Base-by-base conservation (phyloP, 2,329 filamentous ascomycete species). In the Phialophora macrospora region DNA sequence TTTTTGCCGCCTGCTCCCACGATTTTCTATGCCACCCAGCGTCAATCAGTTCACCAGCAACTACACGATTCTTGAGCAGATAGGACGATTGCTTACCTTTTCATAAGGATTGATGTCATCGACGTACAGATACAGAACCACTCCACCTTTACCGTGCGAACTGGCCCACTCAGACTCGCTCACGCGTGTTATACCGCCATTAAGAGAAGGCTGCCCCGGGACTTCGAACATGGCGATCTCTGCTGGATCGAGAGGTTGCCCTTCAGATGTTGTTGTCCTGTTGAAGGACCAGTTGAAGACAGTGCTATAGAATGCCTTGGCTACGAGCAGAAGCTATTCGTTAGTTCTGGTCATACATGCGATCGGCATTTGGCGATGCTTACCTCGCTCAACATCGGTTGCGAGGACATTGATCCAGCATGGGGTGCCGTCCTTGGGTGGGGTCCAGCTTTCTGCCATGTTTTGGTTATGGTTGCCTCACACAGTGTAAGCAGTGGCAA, bases 351-450 rank as follows among this genome's bases (percentile, higher is more conserved):
- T 24, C 4, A 17, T 20, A 26, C 17, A 11, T 22, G 7, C 17
- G 55, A 4, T 28, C 7, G 49, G 32, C 3, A 26, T 44, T n/a
- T 32, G 52, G 9, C 20, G n/a, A 44, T 17, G 46, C 57, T 38
- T 51, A 72, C 70, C 70, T 55, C 71, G 71, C 30, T 51, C 55
- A 22, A 72, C 44, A 49, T 73, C 67, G 8, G 63, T 68, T 34
- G 64, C 71, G 24, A 72, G 65, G 54, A 73, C 66, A 28, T 73
- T 70, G 52, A 73, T 65, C 70, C 70, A 73, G 63, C 70, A 72
- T 34, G 71, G 67, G 28, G 70, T 64, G 22, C 72, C 72, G 38
- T 59, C 60, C 24, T 66, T 62, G 0, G 69, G 71, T 17, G 71
- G 70, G 11, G 59, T 70, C 70, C 70, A 73, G 12, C 17, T 28